phyloP scores from a whole-genome alignment of 2,329 filamentous ascomycete genomes.

The Bipolaris gigantea region DNA sequence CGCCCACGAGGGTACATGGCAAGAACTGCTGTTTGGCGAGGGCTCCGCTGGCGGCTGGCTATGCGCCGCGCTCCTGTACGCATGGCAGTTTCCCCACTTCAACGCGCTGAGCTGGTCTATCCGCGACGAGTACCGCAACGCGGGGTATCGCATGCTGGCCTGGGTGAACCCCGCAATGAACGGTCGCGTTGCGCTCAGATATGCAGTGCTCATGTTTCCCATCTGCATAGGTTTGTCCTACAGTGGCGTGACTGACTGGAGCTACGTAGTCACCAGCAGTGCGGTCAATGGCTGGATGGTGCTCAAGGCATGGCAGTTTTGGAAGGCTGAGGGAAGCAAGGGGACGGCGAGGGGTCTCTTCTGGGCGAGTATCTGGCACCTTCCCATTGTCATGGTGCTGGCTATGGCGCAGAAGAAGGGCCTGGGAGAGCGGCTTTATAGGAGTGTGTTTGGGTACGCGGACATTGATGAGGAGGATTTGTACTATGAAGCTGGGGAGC shows the following conservation, averaged over 20 bases:
- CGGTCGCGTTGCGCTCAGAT: conserved; percentile 82
- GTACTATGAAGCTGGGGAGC: conserved; percentile 38
- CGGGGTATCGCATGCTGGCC: conserved; percentile 71
- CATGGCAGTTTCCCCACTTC: conserved; percentile 99
- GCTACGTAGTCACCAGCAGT: conserved; percentile 77
- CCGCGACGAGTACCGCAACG: conserved; percentile 79
- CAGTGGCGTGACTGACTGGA: conserved; percentile 79
- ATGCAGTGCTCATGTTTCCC: conserved; percentile 82
- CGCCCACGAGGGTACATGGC: conserved; percentile 66
- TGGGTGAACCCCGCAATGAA: conserved; percentile 89
- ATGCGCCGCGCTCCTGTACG: conserved; percentile 78
- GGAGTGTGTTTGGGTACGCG: conserved; percentile 36
- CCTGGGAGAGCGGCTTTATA: conserved; percentile 38
- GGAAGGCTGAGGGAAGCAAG: conserved; percentile 73
- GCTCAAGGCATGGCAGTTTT: conserved; percentile 79
- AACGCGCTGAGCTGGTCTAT: conserved; percentile 91
- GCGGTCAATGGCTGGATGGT: conserved; percentile 86
- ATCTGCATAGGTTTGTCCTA: conserved; percentile 81
- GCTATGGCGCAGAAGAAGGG: conserved; percentile 94
- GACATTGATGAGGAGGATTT: conserved; percentile 38
- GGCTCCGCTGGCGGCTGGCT: conserved; percentile 81
- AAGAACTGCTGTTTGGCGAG: conserved; percentile 74
- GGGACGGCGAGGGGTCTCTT: conserved; percentile 84
- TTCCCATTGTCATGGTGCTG: conserved; percentile 85
- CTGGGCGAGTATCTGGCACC: conserved; percentile 97